Base-by-base conservation (phyloP, 1,139 yeast species). In the Debaryomycetaceae sp. region DNA sequence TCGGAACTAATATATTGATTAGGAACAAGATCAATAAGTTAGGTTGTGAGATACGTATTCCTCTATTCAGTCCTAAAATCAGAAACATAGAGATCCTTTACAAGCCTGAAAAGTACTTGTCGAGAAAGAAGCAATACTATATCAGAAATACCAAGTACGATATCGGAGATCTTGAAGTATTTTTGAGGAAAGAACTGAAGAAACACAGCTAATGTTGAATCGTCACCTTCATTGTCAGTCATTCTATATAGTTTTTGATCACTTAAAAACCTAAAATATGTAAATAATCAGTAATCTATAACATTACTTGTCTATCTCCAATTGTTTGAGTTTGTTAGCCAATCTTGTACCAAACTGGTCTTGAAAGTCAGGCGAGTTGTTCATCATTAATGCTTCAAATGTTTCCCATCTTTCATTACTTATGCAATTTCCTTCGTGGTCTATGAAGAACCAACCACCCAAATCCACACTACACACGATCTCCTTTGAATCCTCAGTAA, bases 111-210 rank as follows among this genome's bases (percentile, higher is more conserved):
- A 76, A 75, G 59, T 84, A 87, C 68, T 78, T 82, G 74, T 62
- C 75, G 23, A 80, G 96, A 78, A 80, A 81, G 68, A 89, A 87
- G 74, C 93, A 88, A 54, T 89, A 84, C 74, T 90, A 87, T 66
- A 87, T 90, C 60, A 84, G 97, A 69, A 85, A 81, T 65, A 78
- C 88, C 52, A 84, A 83, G 66, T 71, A 84, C 66, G 97, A 90
- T 65, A 96, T 88, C 39, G 87, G 84, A 49, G 93, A 86, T 59
- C 70, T 85, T 49, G 93, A 85, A 56, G 68, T 62, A 5, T 64
- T 65, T 48, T 60, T 72, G 45, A 69, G 67, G 50, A 58, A 59
- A 46, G 62, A 62, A 50, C 51, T 50, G 42, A 58, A 60, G 49
- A 57, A 53, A 45, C 49, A 44, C 36, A 42, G 39, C 40, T 45